These are phyloP conservation scores for Pseudocercospora fuligena DNA, from an alignment of 2,329 filamentous ascomycete species.

Conservation along the genomic window DNA sequence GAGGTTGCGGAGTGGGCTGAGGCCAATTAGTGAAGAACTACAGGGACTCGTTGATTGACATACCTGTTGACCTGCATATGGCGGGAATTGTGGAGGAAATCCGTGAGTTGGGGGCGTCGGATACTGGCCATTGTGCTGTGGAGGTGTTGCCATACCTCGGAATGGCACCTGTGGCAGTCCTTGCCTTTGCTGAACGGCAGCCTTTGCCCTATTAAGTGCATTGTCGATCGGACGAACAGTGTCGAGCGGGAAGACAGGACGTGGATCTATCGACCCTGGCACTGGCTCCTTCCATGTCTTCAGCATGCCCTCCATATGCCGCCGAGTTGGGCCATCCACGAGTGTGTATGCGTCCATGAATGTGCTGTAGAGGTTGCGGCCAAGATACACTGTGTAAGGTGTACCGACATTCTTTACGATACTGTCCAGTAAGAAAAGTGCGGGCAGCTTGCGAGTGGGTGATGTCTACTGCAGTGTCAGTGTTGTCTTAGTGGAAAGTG, in stretches of 20 bases:
- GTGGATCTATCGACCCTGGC: constrained; percentile 87
- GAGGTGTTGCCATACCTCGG: constrained; percentile 76
- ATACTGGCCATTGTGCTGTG: constrained; percentile 54
- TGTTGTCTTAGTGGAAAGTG: constrained; percentile 19
- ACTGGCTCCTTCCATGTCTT: constrained; percentile 98
- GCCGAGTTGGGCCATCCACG: constrained; percentile 79
- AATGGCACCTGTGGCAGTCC: constrained; percentile 61
- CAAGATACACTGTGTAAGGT: constrained; percentile 94
- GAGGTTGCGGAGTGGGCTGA: constrained; percentile 34
- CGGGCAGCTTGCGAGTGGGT: constrained; percentile 86
- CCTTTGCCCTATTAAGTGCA: constrained; percentile 82
- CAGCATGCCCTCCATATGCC: constrained; percentile 95
- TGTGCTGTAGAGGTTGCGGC: constrained; percentile 86
- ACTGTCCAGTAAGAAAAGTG: constrained; percentile 96
- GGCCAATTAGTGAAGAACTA: constrained; percentile 16
- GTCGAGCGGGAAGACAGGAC: constrained; percentile 87
- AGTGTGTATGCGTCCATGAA: constrained; percentile 97
- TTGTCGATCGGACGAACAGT: constrained; percentile 91
- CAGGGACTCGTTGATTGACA: constrained; percentile 8
- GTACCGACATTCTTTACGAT: constrained; percentile 99
- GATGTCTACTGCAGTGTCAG: constrained; percentile 69
- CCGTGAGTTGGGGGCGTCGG: constrained; percentile 39
- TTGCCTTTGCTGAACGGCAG: constrained; percentile 65
- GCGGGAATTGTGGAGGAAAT: constrained; percentile 19
- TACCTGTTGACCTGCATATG: constrained; percentile 46